Base-by-base conservation (phyloP, 2,329 filamentous ascomycete species). In the Fusarium keratoplasticum region DNA sequence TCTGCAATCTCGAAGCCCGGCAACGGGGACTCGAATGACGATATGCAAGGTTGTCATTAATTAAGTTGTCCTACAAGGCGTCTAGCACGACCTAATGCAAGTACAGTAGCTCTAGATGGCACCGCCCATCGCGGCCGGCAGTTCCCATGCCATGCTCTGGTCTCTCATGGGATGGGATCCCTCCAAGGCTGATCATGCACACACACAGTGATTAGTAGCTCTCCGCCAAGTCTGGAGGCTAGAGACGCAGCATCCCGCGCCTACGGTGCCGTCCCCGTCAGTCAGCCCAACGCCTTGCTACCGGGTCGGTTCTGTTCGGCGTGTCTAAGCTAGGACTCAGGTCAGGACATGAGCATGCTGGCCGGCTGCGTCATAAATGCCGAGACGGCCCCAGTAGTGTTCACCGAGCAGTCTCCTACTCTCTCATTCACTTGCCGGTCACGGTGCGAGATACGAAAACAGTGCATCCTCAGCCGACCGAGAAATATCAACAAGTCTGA, bases 171-270 rank as follows among this genome's bases (percentile, higher is more conserved):
- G 27, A 60, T 73, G 50, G 59, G 69, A 70, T 72, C 66, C 70
- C 70, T 71, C 61, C 71, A 74, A 74, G 71, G 71, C 68, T 74
- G 71, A 74, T 66, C 50, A 42, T 74, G 52, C 58, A 74, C 57
- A 57, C 61, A 70, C 57, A 64, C 42, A 72, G 60, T 64, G 27
- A 13, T 27, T 52, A 67, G 54, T 61, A 67, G 54, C 44, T 50
- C 57, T 59, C 52, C 29, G 29, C 44, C 44, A 40, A 55, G 44
- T 40, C 47, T 42, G 3, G n/a, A 62, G 61, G 31, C 64, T 57
- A 66, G 67, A 61, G 71, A 63, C 70, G 58, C 68, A 59, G 68
- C 59, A 63, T 74, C 68, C 72, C 72, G 68, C 60, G 67, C 64
- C 40, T 58, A 62, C 52, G 61, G 71, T 44, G 70, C 55, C 44